Percentiles rank a stretch among this genome's conserved stretches.
These are phyloP conservation scores for Nothophoma quercina DNA, from an alignment of 2,329 filamentous ascomycete genomes.

Conservation along the genomic window DNA sequence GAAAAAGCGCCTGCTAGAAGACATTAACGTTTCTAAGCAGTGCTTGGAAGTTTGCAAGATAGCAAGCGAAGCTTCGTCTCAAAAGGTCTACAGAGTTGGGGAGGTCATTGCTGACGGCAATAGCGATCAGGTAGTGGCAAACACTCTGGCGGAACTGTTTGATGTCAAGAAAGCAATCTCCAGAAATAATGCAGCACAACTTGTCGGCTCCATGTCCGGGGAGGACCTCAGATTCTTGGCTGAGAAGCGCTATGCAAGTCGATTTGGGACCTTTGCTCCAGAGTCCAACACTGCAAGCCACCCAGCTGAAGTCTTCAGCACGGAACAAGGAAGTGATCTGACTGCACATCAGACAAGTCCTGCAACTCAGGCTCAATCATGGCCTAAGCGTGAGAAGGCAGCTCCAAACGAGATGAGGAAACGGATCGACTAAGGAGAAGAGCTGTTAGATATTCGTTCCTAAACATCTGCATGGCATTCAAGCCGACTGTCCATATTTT, in stretches of 20 bases:
- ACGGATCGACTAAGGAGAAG: background rate
- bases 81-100: constrained; percentile 1
- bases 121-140: constrained; percentile 16
- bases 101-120: constrained; percentile 15
- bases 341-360: constrained; percentile 1
- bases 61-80: background rate
- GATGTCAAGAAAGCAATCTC: constrained; percentile 20
- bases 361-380: background rate
- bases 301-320: background rate
- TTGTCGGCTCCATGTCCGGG: constrained; percentile 2
- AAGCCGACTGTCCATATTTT: no score
- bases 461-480: no score
- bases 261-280: constrained; percentile 11
- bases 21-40: constrained; percentile 1
- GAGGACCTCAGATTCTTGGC: constrained; percentile 6
- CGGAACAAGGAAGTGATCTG: background rate
- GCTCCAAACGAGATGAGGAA: constrained; percentile 8
- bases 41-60: constrained; percentile 1
- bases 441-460: background rate
- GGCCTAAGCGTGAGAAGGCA: background rate
- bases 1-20: background rate
- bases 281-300: background rate
- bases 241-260: constrained; percentile 13
- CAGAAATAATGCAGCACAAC: constrained; percentile 11
- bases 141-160: constrained; percentile 18